phyloP scores from a whole-genome alignment of 1,284 basidiomycete genomes.

The Mycosarcoma mackinlayi region DNA sequence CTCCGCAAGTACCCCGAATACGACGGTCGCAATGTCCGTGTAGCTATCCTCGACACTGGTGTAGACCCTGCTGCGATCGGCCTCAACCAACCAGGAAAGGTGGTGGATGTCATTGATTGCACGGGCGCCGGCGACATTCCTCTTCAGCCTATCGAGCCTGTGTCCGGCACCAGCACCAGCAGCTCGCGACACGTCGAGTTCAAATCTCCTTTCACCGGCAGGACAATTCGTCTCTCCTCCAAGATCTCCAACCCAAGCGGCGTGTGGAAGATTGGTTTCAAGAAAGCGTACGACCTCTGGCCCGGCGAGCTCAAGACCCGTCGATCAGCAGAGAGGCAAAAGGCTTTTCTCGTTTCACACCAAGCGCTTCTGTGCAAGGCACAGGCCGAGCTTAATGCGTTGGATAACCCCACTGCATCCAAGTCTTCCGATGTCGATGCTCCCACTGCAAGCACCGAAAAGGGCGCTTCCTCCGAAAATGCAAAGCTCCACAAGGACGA shows the following conservation, averaged over 20 bases:
- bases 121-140: slow-evolving; percentile 63
- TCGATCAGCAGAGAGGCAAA: slow-evolving; percentile 62
- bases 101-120: slow-evolving; percentile 69
- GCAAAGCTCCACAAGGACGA: slow-evolving; percentile 55
- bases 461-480: slow-evolving; percentile 16
- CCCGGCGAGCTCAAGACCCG: slow-evolving; percentile 64
- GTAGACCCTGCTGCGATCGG: slow-evolving; percentile 68
- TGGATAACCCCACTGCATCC: slow-evolving; percentile 23
- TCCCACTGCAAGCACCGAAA: slow-evolving; percentile 13
- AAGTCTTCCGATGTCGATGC: slow-evolving; percentile 7
- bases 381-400: slow-evolving; percentile 53
- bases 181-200: slow-evolving; percentile 44
- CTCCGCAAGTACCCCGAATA: slow-evolving; percentile 64
- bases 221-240: slow-evolving; percentile 58
- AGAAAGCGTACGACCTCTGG: slow-evolving; percentile 68
- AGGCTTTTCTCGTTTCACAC: slow-evolving; percentile 64
- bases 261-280: slow-evolving; percentile 67
- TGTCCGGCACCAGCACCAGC: slow-evolving; percentile 1
- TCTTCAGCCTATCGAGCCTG: slow-evolving; percentile 48
- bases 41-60: slow-evolving; percentile 69
- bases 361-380: slow-evolving; percentile 58
- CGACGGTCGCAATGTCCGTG: slow-evolving; percentile 66
- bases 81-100: slow-evolving; percentile 63
- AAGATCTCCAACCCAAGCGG: slow-evolving; percentile 61
- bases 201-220: slow-evolving; percentile 62